These are phyloP conservation scores for Venturia pyrina DNA, from an alignment of 2,329 filamentous ascomycete species.

Conservation along the genomic window DNA sequence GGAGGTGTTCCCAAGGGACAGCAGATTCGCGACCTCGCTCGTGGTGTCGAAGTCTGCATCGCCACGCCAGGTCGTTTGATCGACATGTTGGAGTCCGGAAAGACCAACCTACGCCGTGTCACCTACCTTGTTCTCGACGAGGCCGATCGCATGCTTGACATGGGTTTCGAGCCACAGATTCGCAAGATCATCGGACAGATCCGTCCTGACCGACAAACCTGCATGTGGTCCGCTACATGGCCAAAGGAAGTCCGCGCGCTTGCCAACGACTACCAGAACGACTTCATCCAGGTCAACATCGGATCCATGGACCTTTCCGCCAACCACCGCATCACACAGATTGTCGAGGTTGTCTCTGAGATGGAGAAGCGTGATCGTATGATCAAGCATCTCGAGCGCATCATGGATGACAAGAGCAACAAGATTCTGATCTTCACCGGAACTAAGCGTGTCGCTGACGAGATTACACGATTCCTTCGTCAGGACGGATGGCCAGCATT, in stretches of 20 bases:
- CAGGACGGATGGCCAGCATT: conserved; percentile 97
- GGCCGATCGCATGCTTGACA: conserved; percentile 98
- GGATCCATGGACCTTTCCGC: conserved; percentile 91
- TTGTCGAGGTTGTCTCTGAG: conserved; percentile 91
- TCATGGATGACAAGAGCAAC: conserved; percentile 93
- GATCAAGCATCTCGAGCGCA: conserved; percentile 94
- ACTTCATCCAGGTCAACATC: conserved; percentile 99
- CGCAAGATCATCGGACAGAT: conserved; percentile 98
- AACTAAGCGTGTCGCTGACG: conserved; percentile 86
- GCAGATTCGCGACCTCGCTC: conserved; percentile 88
- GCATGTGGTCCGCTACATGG: conserved; percentile 99
- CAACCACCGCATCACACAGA: conserved; percentile 96
- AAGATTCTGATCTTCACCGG: conserved; percentile 90
- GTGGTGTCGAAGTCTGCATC: conserved; percentile 97
- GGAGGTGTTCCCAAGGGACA: conserved; percentile 97
- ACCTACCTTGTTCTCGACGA: conserved; percentile 98
- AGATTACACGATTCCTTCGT: conserved; percentile 93
- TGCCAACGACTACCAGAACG: conserved; percentile 78
- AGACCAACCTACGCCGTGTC: conserved; percentile 94
- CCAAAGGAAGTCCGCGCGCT: conserved; percentile 95
- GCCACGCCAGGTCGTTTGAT: conserved; percentile 96
- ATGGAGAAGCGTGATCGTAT: conserved; percentile 97
- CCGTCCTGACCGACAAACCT: conserved; percentile 94
- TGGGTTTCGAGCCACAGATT: conserved; percentile 99
- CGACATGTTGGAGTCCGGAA: conserved; percentile 95